phyloP scores from a whole-genome alignment of 1,139 yeast species.

The Suhomyces atakaporum region DNA sequence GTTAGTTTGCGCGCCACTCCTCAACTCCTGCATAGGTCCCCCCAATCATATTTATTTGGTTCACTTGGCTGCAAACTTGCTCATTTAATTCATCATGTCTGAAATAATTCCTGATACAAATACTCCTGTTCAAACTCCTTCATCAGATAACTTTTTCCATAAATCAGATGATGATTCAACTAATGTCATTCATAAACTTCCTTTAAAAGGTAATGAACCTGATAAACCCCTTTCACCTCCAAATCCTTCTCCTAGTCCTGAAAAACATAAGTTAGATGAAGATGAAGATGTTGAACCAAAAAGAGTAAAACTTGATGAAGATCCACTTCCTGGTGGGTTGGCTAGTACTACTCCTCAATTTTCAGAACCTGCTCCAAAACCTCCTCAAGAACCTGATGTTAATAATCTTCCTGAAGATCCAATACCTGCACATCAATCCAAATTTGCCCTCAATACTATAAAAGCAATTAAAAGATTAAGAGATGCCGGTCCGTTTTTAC shows the following conservation, averaged over 20 bases:
- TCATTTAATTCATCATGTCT: constrained; percentile 12
- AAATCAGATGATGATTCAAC: constrained; percentile 18
- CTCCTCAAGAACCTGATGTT: constrained; percentile 73
- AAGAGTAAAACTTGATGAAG: constrained; percentile 23
- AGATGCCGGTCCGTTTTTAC: constrained; percentile 88
- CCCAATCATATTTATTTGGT: constrained; percentile 4
- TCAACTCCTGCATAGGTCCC: constrained; percentile 7
- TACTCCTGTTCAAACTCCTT: constrained; percentile 47
- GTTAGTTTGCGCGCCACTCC: constrained; percentile 11
- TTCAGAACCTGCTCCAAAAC: constrained; percentile 67
- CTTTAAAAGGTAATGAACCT: constrained; percentile 19
- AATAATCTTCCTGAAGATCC: constrained; percentile 65
- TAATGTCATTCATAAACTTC: constrained; percentile 11
- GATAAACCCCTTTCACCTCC: constrained; percentile 50
- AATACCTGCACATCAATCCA: constrained; percentile 84
- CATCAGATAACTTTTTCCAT: constrained; percentile 31
- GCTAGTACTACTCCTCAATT: constrained; percentile 22
- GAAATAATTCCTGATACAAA: constrained; percentile 30
- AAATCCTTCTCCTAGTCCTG: constrained; percentile 48
- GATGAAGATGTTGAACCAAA: constrained; percentile 22
- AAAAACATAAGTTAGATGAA: constrained; percentile 36
- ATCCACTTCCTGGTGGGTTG: constrained; percentile 11
- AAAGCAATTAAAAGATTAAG: constrained; percentile 86
- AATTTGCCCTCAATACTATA: constrained; percentile 65
- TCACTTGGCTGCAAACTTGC: constrained; percentile 12